Evolutionary conservation across 805 yeast species (phyloP), one percentile per base, ranked within the genome.

Genomic region (Grigorovia transvaalensis): DNA sequence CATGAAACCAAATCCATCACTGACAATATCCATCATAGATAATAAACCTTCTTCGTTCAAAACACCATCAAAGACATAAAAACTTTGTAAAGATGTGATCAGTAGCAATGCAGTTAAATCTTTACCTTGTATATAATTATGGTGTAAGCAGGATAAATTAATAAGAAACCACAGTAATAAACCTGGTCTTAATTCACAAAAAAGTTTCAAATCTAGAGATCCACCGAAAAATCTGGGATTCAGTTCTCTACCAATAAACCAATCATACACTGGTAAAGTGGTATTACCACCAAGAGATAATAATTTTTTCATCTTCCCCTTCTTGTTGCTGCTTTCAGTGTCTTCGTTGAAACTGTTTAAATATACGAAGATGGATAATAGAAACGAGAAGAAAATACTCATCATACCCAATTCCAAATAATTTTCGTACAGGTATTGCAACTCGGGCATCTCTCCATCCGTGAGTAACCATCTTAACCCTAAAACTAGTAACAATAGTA

Each of bases 1-100:
- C 99, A 93, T 93, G 70, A 84, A 90, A 1, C 99, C 99, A 66
- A 93, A 88, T 0, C 99, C 99, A 70, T 93, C 99, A 11, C 96
- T 87, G 7, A 95, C 85, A 48, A 90, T 81, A 67, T 93, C 99
- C 78, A 93, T 91, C 97, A 93, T 93, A 7, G 93, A 81, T 53
- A 93, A 72, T 12, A 83, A 78, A 6, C 97, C 97, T 62, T 81
- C 87, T 67, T 93, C 98, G 66, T 89, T 88, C 57, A 88, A 71
- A 0, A 91, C 95, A 48, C 97, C 96, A 65, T 93, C 99, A 62
- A 90, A 73, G 17, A 90, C 83, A 64, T 93, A 93, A 61, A 84
- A 82, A 1, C 83, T 78, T 68, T 93, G 96, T 56, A 91, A 70
- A 1, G 76, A 35, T 51, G 79, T 80, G 18, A 89, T 82, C 38